Percentiles rank a stretch among this genome's conserved stretches.
These are phyloP conservation scores for Pezicula carpinea DNA, from an alignment of 2,329 filamentous ascomycete species.

Conservation along the genomic window DNA sequence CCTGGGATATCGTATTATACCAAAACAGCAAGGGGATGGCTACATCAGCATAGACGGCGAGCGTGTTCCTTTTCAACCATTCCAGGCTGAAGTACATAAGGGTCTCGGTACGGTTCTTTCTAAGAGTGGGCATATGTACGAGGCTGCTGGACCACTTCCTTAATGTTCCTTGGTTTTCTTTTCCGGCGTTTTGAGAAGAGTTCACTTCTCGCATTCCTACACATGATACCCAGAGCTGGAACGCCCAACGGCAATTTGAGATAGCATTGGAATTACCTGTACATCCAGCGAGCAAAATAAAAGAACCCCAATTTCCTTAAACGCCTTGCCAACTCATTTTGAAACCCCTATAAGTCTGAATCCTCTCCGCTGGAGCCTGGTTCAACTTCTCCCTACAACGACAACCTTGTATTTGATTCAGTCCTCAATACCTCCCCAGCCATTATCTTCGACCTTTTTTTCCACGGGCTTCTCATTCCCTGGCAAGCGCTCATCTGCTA, in stretches of 20 bases:
- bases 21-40: slow-evolving; percentile 64
- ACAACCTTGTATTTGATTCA: slow-evolving; percentile 7
- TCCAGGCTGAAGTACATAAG: slow-evolving; percentile 84
- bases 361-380: background rate
- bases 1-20: slow-evolving; percentile 79
- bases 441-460: slow-evolving; percentile 34
- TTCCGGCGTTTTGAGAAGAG: slow-evolving; percentile 8
- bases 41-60: slow-evolving; percentile 96
- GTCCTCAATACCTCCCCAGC: slow-evolving; percentile 28
- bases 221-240: slow-evolving; percentile 18
- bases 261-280: slow-evolving; percentile 7
- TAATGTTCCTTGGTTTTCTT: slow-evolving; percentile 1
- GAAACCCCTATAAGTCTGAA: background rate
- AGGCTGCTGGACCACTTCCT: slow-evolving; percentile 44
- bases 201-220: slow-evolving; percentile 10
- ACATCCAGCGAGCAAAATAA: slow-evolving; percentile 12
- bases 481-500: slow-evolving; percentile 70
- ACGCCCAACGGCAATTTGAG: slow-evolving; percentile 11
- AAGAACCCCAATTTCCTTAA: slow-evolving; percentile 11
- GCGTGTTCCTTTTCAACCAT: slow-evolving; percentile 76
- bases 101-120: slow-evolving; percentile 82
- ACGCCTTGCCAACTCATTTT: slow-evolving; percentile 14
- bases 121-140: slow-evolving; percentile 66
- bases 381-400: background rate
- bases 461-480: slow-evolving; percentile 46